These are phyloP conservation scores for Coemansia sp. DNA, from an alignment of 192 early-diverging fungal genomes.

Conservation along the genomic window DNA sequence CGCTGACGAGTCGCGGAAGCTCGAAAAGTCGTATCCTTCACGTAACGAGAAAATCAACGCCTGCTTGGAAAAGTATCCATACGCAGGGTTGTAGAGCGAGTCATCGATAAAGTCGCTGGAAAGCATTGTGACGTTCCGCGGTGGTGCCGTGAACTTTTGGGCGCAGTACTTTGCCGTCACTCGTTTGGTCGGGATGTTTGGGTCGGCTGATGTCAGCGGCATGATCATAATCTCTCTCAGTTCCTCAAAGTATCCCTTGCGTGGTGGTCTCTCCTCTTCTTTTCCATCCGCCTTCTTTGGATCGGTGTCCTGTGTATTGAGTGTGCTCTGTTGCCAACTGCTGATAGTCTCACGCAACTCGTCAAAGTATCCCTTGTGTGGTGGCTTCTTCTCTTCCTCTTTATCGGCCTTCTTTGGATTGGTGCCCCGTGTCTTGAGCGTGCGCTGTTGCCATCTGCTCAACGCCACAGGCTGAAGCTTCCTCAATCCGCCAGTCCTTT, in stretches of 20 bases:
- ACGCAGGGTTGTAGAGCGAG: constrained; percentile 92
- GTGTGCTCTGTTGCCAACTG: neutral
- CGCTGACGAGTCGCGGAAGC: constrained; percentile 68
- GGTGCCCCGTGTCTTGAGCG: constrained; percentile 2
- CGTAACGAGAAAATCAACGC: constrained; percentile 77
- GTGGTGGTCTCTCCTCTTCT: neutral
- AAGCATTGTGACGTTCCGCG: constrained; percentile 66
- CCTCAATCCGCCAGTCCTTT: neutral
- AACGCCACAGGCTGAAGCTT: neutral
- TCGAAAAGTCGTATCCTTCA: constrained; percentile 62
- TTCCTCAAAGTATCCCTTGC: constrained; percentile 29
- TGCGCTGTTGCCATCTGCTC: neutral
- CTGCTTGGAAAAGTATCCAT: constrained; percentile 97
- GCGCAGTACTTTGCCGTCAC: constrained; percentile 48
- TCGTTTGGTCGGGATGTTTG: constrained; percentile 28
- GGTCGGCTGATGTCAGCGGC: constrained; percentile 46
- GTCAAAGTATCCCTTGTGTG: constrained; percentile 28
- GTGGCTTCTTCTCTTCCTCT: constrained; percentile 3
- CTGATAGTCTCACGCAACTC: neutral
- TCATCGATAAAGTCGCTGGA: constrained; percentile 92
- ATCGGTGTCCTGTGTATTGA: neutral
- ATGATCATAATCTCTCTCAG: constrained; percentile 44
- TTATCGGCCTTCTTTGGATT: neutral
- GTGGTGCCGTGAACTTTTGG: constrained; percentile 39
- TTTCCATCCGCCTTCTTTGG: neutral